Percentiles rank a stretch among this genome's conserved stretches.
Evolutionary conservation across 805 yeast species (phyloP).

Genomic region (Lipomyces mesembrius): DNA sequence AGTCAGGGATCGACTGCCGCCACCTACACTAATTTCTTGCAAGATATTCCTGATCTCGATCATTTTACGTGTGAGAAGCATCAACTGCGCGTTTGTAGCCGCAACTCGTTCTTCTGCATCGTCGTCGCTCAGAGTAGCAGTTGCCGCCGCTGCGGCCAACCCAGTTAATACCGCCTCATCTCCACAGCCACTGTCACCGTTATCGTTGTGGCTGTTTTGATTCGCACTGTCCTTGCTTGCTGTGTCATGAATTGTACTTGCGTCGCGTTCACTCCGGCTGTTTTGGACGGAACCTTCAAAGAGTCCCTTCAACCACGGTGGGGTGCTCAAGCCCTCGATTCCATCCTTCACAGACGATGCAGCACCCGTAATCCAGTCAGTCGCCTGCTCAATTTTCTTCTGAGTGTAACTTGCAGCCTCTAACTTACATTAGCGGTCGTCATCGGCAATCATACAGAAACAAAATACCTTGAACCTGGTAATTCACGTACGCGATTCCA

Average conservation of each 20-base stretch:
- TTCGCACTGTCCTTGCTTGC: constrained; percentile 27
- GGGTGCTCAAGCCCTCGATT: constrained; percentile 48
- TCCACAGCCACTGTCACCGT: constrained; percentile 45
- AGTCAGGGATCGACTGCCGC: constrained; percentile 42
- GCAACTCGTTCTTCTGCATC: constrained; percentile 54
- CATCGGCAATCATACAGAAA: neutral
- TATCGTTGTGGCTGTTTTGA: constrained; percentile 9
- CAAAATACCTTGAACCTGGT: constrained; percentile 66
- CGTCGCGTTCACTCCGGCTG: constrained; percentile 12
- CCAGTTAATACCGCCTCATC: constrained; percentile 55
- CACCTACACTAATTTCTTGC: constrained; percentile 70
- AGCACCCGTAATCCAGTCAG: constrained; percentile 52
- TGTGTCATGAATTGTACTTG: constrained; percentile 13
- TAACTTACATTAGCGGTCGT: constrained; percentile 6
- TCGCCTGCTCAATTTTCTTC: constrained; percentile 65
- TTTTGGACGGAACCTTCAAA: constrained; percentile 7
- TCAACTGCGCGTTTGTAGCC: constrained; percentile 68
- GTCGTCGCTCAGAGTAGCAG: constrained; percentile 46
- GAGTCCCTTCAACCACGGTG: constrained; percentile 36
- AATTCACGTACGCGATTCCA: constrained; percentile 89
- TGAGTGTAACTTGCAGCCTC: constrained; percentile 76
- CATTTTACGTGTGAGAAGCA: constrained; percentile 92
- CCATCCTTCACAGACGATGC: constrained; percentile 58
- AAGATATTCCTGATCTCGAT: constrained; percentile 88
- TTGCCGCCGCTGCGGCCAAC: constrained; percentile 62